Conservation (phyloP, 2,329 filamentous ascomycete genomes). For the Mycocentrospora acerina region DNA sequence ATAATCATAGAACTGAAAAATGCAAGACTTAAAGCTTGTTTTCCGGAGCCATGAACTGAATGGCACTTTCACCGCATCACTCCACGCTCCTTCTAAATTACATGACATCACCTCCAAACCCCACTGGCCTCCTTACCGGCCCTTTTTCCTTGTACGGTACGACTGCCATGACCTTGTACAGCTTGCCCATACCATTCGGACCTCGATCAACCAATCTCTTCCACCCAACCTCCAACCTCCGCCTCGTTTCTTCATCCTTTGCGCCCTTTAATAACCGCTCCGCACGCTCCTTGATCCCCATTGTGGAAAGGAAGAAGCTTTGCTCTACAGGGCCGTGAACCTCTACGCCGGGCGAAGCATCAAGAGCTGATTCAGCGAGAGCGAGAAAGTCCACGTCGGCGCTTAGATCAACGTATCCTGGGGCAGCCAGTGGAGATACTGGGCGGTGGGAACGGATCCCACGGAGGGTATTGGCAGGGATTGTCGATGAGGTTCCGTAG, state of each 20-base stretch:
- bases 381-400: slow-evolving; percentile 93
- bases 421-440: slow-evolving; percentile 76
- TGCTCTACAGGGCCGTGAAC: slow-evolving; percentile 92
- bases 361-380: slow-evolving; percentile 77
- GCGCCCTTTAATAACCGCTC: slow-evolving; percentile 30
- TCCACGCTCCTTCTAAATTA: no score
- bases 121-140: slow-evolving; percentile 75
- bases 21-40: no score
- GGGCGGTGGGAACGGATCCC: slow-evolving; percentile 78
- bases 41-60: no score
- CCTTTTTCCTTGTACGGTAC: slow-evolving; percentile 66
- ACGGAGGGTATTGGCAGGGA: slow-evolving; percentile 86
- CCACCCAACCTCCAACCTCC: slow-evolving; percentile 71
- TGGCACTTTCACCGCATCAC: no score
- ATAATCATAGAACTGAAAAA: no score
- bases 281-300: slow-evolving; percentile 68
- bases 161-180: slow-evolving; percentile 93
- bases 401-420: slow-evolving; percentile 83
- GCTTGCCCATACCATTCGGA: slow-evolving; percentile 84
- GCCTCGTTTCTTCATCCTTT: slow-evolving; percentile 41
- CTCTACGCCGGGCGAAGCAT: slow-evolving; percentile 77
- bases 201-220: slow-evolving; percentile 80
- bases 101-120: slow-evolving; percentile 75
- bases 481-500: slow-evolving; percentile 77
- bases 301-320: slow-evolving; percentile 71